Base-by-base conservation (phyloP, 129 eudicot genomes). In the Logfia minima region DNA sequence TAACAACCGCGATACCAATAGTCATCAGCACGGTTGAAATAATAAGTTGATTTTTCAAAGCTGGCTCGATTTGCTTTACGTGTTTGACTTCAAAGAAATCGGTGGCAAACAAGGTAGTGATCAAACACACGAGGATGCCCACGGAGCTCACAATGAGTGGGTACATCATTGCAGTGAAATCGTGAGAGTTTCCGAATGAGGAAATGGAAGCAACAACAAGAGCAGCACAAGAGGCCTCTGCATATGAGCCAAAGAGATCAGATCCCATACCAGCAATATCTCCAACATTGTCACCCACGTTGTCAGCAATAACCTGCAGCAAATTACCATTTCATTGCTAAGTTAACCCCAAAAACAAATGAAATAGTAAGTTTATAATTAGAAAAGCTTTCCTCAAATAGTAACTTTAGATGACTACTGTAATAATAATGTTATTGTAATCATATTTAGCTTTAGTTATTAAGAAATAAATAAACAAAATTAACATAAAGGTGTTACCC, bases 231-330 rank as follows among this genome's bases (percentile, higher is more conserved):
- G 97, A 92, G 9, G 97, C 75, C 62, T 92, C 97, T 1, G 97
- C 96, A 74, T 92, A 92, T 11, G 98, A 92, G 18, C 98, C 98
- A 70, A 92, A 92, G 19, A 92, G 92, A 84, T 92, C 98, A 22
- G 98, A 88, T 28, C 98, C 98, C 98, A 92, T 92, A 68, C 98
- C 98, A 70, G 98, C 96, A 85, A 92, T 90, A 84, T 92, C 94
- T 16, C 98, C 96, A 41, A 92, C 98, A 71, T 92, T 92, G 77
- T 92, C 98, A 48, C 98, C 98, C 52, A 90, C 96, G 75, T 92
- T 92, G 87, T 92, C 98, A 76, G 94, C 96, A 77, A 92, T 92
- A n/a, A 90, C 97, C 97, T 92, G 85, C 58, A 75, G 45, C 32
- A 84, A 59, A 66, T 59, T 29, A 51, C 29, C 31, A 29, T 41